Conservation (phyloP, 1,139 yeast genomes). For the Yamadazyma pseudoaaseri region DNA sequence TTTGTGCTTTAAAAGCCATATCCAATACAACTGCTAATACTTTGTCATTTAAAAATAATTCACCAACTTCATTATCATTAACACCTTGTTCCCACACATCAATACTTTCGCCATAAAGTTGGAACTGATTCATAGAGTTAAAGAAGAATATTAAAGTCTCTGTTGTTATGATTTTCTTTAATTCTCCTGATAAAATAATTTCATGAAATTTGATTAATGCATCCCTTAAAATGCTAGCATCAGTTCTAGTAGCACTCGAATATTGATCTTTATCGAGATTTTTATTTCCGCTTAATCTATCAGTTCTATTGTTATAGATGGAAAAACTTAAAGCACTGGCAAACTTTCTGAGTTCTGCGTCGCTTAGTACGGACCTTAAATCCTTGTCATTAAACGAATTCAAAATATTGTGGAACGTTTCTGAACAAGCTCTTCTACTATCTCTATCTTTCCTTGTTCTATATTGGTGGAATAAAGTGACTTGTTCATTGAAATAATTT, state of each 20-base stretch:
- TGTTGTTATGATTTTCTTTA: slow-evolving; percentile 23
- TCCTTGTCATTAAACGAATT: slow-evolving; percentile 29
- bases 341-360: slow-evolving; percentile 27
- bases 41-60: slow-evolving; percentile 44
- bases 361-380: slow-evolving; percentile 24
- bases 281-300: slow-evolving; percentile 29
- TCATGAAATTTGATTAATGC: slow-evolving; percentile 37
- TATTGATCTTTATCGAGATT: slow-evolving; percentile 44
- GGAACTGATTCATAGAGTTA: slow-evolving; percentile 37
- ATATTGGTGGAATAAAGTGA: slow-evolving; percentile 22
- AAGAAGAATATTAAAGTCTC: slow-evolving; percentile 22
- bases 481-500: slow-evolving; percentile 26
- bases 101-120: slow-evolving; percentile 33
- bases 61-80: slow-evolving; percentile 27
- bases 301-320: slow-evolving; percentile 29
- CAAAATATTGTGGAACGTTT: slow-evolving; percentile 21
- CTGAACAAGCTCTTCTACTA: slow-evolving; percentile 21
- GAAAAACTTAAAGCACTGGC: slow-evolving; percentile 26
- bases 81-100: slow-evolving; percentile 47
- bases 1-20: slow-evolving; percentile 59
- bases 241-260: slow-evolving; percentile 22
- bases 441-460: slow-evolving; percentile 17
- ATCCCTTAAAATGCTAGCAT: slow-evolving; percentile 30
- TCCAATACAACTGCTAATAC: slow-evolving; percentile 75
- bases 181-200: slow-evolving; percentile 30